A percentile compares a stretch with the other conserved stretches of the same genome.
phyloP scores from a whole-genome alignment of 495 filamentous ascomycete species.

The Tuber aestivum region DNA sequence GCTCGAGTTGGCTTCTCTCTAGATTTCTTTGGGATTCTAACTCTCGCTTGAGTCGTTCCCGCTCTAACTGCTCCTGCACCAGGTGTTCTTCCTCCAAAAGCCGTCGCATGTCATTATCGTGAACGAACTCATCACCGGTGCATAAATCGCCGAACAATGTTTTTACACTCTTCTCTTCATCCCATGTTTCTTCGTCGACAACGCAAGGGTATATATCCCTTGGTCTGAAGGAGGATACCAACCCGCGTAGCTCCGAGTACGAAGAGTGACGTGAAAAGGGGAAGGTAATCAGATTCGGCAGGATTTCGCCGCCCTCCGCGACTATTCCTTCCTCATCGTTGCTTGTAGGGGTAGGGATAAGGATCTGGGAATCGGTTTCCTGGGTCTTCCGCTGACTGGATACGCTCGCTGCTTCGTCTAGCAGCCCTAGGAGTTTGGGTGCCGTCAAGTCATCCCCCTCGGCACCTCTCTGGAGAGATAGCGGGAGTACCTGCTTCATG shows the following conservation, averaged over 20 bases:
- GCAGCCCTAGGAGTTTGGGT: constrained; percentile 15
- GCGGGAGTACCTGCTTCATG: constrained; percentile 31
- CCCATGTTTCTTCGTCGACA: constrained; percentile 60
- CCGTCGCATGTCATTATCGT: constrained; percentile 59
- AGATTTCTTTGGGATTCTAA: constrained; percentile 23
- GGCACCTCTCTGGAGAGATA: constrained; percentile 12
- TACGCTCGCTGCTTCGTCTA: constrained; percentile 16
- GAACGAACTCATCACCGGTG: constrained; percentile 53
- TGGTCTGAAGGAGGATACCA: constrained; percentile 64
- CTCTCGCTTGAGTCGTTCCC: constrained; percentile 13
- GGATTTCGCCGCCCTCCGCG: constrained; percentile 25
- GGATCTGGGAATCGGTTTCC: neutral
- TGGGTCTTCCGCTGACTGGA: neutral
- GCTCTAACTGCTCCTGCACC: constrained; percentile 10
- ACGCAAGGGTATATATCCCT: constrained; percentile 81
- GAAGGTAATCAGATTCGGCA: constrained; percentile 54
- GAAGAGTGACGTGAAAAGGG: constrained; percentile 91
- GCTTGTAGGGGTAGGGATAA: neutral
- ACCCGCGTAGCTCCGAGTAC: constrained; percentile 66
- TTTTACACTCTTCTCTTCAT: constrained; percentile 55
- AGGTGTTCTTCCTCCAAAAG: constrained; percentile 22
- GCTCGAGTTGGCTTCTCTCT: constrained; percentile 12
- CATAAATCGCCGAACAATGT: constrained; percentile 68
- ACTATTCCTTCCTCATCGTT: constrained; percentile 5
- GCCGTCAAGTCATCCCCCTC: constrained; percentile 18